Evolutionary conservation across 2,329 filamentous ascomycete species (phyloP).

Genomic region (Ramularia collo-cygni): DNA sequence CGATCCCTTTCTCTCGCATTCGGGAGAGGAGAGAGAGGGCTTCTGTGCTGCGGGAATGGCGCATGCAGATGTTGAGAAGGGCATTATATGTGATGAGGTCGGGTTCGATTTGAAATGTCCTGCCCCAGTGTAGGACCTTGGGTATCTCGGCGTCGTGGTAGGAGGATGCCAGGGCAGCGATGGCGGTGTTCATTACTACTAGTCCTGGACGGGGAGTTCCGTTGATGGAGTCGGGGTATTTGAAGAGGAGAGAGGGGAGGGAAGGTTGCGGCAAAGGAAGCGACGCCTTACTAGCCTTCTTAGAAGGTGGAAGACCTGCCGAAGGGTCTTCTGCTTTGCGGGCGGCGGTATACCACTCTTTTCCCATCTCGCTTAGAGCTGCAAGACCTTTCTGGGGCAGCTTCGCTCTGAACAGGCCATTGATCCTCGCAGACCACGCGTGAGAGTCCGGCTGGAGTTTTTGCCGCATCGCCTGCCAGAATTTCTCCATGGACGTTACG

Average conservation of each 20-base stretch:
- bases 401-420: conserved; percentile 54
- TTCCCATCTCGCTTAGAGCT: conserved; percentile 61
- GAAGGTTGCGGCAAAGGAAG: not conserved
- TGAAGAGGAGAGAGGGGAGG: conserved; percentile 17
- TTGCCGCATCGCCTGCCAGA: conserved; percentile 59
- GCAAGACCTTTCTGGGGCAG: conserved; percentile 49
- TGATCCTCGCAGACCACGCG: conserved; percentile 66
- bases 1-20: conserved; percentile 39
- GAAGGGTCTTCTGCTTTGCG: not conserved
- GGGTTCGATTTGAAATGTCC: conserved; percentile 28
- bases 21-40: conserved; percentile 36
- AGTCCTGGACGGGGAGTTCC: conserved; percentile 53
- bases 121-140: conserved; percentile 46
- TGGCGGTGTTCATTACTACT: conserved; percentile 61
- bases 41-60: conserved; percentile 20
- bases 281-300: conserved; percentile 4
- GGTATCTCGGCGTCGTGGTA: conserved; percentile 45
- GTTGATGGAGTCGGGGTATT: conserved; percentile 25
- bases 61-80: conserved; percentile 28
- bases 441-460: conserved; percentile 55
- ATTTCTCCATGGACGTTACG: conserved; percentile 51
- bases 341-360: conserved; percentile 46
- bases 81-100: conserved; percentile 29
- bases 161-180: conserved; percentile 55
- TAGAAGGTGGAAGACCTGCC: too few relatives aligned